Base-by-base conservation (phyloP, 441 rosid genomes). In the Macaranga tanarius region DNA sequence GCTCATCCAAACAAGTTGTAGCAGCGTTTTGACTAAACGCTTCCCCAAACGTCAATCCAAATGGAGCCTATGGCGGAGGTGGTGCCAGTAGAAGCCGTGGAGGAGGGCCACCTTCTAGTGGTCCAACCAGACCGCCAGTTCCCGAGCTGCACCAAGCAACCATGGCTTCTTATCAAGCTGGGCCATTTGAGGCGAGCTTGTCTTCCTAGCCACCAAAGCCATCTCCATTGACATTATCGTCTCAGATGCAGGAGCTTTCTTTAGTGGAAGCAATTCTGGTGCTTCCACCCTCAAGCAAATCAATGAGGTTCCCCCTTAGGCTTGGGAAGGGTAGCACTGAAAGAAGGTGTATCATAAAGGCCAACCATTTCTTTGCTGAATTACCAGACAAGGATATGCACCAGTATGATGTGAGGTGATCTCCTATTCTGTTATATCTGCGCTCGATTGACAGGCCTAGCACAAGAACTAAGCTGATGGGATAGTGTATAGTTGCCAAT, bases 81-180 rank as follows among this genome's bases (percentile, higher is more conserved):
- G 81, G 77, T 66, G 28, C 57, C 48, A 65, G 87, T 72, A 86
- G 92, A 57, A 88, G 90, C n/a, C 64, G 77, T 54, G 90, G 91
- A 73, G 38, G 38, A 34, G 89, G 91, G 45, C 75, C 86, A 48
- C 73, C 88, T 75, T 81, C 83, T 73, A 82, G 84, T 22, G 89
- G 89, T 42, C 88, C 83, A 31, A 73, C 84, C 48, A 87, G 91
- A 83, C 83, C 84, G 68, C 80, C 86, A 68, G 69, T 83, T 76
- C 97, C 95, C 96, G 97, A 95, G 88, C 98, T 88, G 96, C 93
- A 87, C 85, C 97, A 95, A 95, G 99, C 97, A 72, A 89, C 89
- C 79, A 85, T 67, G 77, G 88, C 89, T 76, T 69, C 87, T 75
- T 78, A 70, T 77, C 84, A 81, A 80, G 87, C 90, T 70, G 83